phyloP scores from a whole-genome alignment of 2,329 filamentous ascomycete genomes.

The Penicillium rolfsii region DNA sequence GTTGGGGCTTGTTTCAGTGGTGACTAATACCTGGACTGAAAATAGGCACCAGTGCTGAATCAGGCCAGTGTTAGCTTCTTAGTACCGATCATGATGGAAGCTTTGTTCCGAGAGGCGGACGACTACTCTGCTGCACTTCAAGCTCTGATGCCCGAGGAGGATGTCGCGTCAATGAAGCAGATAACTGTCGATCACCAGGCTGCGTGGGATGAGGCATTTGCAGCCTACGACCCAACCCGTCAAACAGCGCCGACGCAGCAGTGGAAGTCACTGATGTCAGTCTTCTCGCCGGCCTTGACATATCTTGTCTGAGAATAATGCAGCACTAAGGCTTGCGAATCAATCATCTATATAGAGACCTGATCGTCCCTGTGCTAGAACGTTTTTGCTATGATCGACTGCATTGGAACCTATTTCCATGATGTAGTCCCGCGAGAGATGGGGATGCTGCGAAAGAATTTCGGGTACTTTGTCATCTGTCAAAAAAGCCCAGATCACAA shows the following conservation, averaged over 20 bases:
- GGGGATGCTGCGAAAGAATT: too few relatives aligned
- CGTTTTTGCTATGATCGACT: too few relatives aligned
- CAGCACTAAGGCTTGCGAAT: background rate
- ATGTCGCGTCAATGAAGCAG: background rate
- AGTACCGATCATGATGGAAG: background rate
- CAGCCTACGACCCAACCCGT: background rate
- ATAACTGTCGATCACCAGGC: background rate
- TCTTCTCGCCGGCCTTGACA: background rate
- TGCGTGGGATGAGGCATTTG: slow-evolving; percentile 1
- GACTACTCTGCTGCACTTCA: slow-evolving; percentile 1
- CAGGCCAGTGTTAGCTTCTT: background rate
- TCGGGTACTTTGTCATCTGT: too few relatives aligned
- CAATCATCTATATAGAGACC: background rate
- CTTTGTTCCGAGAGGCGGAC: slow-evolving; percentile 1
- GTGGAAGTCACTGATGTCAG: background rate
- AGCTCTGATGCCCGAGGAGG: background rate
- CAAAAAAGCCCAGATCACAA: too few relatives aligned
- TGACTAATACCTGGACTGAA: background rate
- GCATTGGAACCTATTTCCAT: too few relatives aligned
- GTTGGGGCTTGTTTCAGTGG: background rate
- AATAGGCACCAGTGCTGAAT: background rate
- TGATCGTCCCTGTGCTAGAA: background rate
- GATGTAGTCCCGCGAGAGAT: too few relatives aligned
- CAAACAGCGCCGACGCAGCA: background rate
- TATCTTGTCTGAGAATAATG: background rate